Conservation (phyloP, 2,329 filamentous ascomycete species). For the Nigrograna mackinnonii region DNA sequence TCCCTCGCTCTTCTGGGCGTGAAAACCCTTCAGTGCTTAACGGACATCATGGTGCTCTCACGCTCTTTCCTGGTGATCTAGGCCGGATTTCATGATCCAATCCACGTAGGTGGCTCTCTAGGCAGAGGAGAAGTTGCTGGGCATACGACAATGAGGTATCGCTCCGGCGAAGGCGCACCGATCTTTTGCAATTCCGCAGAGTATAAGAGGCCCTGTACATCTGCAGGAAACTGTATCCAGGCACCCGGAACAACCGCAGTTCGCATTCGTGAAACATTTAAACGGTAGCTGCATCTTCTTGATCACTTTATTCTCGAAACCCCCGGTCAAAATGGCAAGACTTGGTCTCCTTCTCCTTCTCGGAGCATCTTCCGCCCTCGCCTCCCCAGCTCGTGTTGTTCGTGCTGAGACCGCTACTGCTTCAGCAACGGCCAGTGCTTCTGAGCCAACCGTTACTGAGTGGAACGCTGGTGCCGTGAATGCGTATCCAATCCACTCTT, state of each 20-base stretch:
- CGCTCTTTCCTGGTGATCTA: neutral
- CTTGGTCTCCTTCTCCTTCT: slow-evolving; percentile 24
- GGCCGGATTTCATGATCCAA: neutral
- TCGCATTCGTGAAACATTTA: slow-evolving; percentile 10
- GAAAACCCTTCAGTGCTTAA: slow-evolving; percentile 20
- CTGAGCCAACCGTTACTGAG: slow-evolving; percentile 20
- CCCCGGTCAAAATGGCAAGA: slow-evolving; percentile 26
- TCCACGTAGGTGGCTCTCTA: slow-evolving; percentile 4
- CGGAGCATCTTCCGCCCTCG: slow-evolving; percentile 27
- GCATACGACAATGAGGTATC: too few species aligned
- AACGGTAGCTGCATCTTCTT: neutral
- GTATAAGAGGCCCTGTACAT: slow-evolving; percentile 23
- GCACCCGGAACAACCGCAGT: slow-evolving; percentile 21
- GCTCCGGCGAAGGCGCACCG: too few species aligned
- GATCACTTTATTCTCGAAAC: neutral
- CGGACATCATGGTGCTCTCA: slow-evolving; percentile 35
- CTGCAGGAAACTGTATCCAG: slow-evolving; percentile 22
- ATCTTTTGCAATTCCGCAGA: too few species aligned
- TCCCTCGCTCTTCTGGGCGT: slow-evolving; percentile 12
- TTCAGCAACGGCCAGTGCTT: slow-evolving; percentile 20
- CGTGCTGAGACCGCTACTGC: slow-evolving; percentile 19
- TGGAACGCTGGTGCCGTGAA: slow-evolving; percentile 44
- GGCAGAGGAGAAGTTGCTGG: slow-evolving; percentile 3
- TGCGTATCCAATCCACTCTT: slow-evolving; percentile 61
- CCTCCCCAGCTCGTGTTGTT: slow-evolving; percentile 25